Percentiles rank a stretch among this genome's conserved stretches.
Evolutionary conservation across 768 basidiomycete genomes (phyloP).

Genomic region (Tylopilus intermedius): DNA sequence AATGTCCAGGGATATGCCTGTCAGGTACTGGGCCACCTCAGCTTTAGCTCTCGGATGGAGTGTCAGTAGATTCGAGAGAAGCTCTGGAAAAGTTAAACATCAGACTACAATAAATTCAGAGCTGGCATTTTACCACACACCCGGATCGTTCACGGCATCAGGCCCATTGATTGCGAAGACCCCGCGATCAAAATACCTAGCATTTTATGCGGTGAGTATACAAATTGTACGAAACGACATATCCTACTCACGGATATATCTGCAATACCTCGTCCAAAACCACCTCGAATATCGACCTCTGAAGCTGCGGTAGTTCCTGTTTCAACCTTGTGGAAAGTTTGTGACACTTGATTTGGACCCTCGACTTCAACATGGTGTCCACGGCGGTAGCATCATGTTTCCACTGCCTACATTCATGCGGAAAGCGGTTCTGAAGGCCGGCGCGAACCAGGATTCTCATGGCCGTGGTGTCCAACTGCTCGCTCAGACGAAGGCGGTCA

Average conservation of each 20-base stretch:
- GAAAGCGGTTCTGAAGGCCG: conserved; percentile 31
- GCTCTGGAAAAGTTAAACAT: conserved; percentile 3
- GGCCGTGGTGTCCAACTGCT: conserved; percentile 22
- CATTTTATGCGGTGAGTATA: neutral
- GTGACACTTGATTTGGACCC: neutral
- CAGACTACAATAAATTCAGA: neutral
- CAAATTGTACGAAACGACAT: neutral
- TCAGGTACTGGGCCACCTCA: neutral
- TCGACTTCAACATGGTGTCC: neutral
- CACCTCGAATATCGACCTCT: conserved; percentile 22
- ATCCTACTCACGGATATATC: conserved; percentile 21
- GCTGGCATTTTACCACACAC: neutral
- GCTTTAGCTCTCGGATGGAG: conserved; percentile 15
- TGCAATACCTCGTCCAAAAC: conserved; percentile 19
- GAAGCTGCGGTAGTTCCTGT: conserved; percentile 4
- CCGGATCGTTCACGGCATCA: neutral
- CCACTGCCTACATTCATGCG: conserved; percentile 21
- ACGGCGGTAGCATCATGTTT: conserved; percentile 10
- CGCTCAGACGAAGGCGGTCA: conserved; percentile 23
- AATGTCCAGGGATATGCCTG: conserved; percentile 5
- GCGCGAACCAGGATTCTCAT: conserved; percentile 24
- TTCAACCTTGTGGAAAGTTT: neutral
- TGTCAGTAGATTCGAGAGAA: neutral
- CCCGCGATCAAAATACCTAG: conserved; percentile 16
- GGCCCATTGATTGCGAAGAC: conserved; percentile 1